Conservation (phyloP, 2,329 filamentous ascomycete genomes). For the Cladosporium sp. region DNA sequence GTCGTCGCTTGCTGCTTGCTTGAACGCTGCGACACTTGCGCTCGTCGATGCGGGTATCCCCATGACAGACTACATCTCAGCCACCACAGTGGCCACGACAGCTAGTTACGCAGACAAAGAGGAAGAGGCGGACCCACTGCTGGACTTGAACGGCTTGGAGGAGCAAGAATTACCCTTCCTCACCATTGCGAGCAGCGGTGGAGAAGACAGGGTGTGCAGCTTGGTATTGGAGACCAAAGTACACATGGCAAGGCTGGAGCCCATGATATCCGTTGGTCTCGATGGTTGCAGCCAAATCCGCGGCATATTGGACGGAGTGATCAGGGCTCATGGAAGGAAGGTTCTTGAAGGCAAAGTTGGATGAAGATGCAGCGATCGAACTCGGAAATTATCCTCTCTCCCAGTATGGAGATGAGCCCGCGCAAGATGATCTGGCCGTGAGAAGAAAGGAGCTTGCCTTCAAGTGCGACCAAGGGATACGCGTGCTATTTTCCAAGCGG, state of each 20-base stretch:
- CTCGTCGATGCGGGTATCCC: constrained; percentile 92
- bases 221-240: constrained; percentile 82
- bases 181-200: constrained; percentile 64
- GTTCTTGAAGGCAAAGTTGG: constrained; percentile 44
- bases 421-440: too few species aligned
- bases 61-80: constrained; percentile 85
- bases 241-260: constrained; percentile 74
- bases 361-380: not conserved
- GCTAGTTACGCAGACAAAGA: constrained; percentile 55
- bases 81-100: constrained; percentile 79
- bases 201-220: constrained; percentile 64
- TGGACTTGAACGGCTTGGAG: constrained; percentile 73
- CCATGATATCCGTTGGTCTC: constrained; percentile 86
- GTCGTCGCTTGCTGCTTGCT: constrained; percentile 76
- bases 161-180: constrained; percentile 84
- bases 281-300: constrained; percentile 87
- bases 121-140: constrained; percentile 70
- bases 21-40: constrained; percentile 87
- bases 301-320: constrained; percentile 71
- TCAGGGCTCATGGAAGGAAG: constrained; percentile 62
- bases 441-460: too few species aligned
- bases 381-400: too few species aligned
- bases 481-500: too few species aligned
- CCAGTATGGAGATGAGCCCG: too few species aligned
- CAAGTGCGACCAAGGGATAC: too few species aligned